Base-by-base conservation (phyloP, 2,329 filamentous ascomycete species). In the Penicillium janthinellum region DNA sequence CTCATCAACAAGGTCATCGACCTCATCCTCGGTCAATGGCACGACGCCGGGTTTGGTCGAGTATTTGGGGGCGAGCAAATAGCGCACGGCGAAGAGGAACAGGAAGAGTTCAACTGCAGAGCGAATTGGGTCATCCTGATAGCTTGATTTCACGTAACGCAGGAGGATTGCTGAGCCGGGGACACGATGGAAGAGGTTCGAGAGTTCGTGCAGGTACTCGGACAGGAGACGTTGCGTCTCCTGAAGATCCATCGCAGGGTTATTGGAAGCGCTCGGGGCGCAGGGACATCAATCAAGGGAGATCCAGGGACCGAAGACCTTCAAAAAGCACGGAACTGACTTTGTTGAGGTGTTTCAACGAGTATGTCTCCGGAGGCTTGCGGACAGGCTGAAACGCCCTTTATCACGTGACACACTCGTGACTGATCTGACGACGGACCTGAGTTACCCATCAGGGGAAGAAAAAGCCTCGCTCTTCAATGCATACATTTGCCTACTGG, bases 71-170 rank as follows among this genome's bases (percentile, higher is more conserved):
- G 92, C 90, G 62, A 98, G 83, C 56, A 99, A 83, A 77, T 99
- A 99, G 64, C 93, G 88, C 59, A 99, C 90, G 64, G 96, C 96
- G 80, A 99, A 99, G 56, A 99, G 86, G 68, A 99, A 91, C 60
- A 99, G 84, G 66, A 98, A 88, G 53, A 99, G 82, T 79, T 99
- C 95, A 67, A 99, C 91, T 41, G 91, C 92, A 54, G 92, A 96
- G 56, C 96, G 90, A 58, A 98, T 87, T 10, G 95, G 95, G 71
- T 99, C 95, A 74, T 99, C 90, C 80, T 99, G 95, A 81, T 99
- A 98, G 75, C 92, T 96, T 59, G 92, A 96, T 77, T 91, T 91
- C 74, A 99, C 92, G 79, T 99, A 99, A 64, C 95, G 91, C 68
- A 96, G 86, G 71, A 98, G 83, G 69, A 99, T 96, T 44, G 94